Conservation (phyloP, 1,139 yeast species). For the Sporopachydermia cereana region DNA sequence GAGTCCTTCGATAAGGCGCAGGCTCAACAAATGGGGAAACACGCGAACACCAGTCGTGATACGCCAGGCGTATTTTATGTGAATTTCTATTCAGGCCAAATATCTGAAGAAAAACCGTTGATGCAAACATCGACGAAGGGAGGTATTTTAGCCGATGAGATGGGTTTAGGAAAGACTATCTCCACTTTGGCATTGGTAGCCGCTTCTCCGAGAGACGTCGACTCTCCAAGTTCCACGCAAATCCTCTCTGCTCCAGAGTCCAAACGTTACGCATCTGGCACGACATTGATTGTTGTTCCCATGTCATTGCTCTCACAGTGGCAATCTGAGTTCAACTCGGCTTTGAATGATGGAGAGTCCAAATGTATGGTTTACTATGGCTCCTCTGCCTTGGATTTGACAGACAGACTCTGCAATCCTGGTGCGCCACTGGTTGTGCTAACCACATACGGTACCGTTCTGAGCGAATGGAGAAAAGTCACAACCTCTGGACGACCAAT, state of each 20-base stretch:
- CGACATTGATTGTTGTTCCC: slow-evolving; percentile 80
- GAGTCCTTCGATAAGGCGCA: neutral
- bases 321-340: slow-evolving; percentile 67
- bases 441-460: slow-evolving; percentile 84
- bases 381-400: slow-evolving; percentile 35
- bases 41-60: slow-evolving; percentile 9
- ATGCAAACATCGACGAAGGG: slow-evolving; percentile 50
- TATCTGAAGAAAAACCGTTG: slow-evolving; percentile 56
- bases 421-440: slow-evolving; percentile 61
- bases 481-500: slow-evolving; percentile 14
- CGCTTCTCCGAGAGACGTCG: slow-evolving; percentile 2
- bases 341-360: slow-evolving; percentile 36
- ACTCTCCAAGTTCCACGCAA: slow-evolving; percentile 6
- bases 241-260: slow-evolving; percentile 11
- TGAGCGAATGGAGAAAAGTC: slow-evolving; percentile 47
- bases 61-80: slow-evolving; percentile 43
- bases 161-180: slow-evolving; percentile 93
- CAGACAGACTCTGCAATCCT: slow-evolving; percentile 27
- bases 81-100: slow-evolving; percentile 73
- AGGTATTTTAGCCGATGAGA: slow-evolving; percentile 93
- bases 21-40: neutral
- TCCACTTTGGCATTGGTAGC: slow-evolving; percentile 60
- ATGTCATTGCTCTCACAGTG: slow-evolving; percentile 87
- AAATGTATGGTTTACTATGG: slow-evolving; percentile 65
- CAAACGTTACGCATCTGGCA: slow-evolving; percentile 44